Evolutionary conservation across 1,284 basidiomycete species (phyloP), one percentile per base, ranked within the genome.

Genomic region (Sphaerobolus stellatus): DNA sequence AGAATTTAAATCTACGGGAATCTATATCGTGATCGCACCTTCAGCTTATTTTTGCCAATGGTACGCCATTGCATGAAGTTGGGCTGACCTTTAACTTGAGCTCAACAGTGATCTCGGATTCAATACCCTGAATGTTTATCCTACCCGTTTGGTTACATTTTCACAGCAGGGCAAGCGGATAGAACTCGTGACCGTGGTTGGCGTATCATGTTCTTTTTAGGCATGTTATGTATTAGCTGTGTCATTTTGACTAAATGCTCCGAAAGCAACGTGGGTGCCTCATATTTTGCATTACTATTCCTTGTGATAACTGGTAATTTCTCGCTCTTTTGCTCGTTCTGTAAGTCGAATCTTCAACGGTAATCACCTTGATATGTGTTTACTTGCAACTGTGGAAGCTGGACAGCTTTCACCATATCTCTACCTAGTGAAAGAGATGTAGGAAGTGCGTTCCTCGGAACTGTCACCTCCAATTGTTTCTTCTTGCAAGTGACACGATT

Each of bases 341-440:
- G 80, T 79, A 55, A 61, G 75, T 67, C 28, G 25, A 38, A 27
- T 38, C 4, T 20, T 28, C 24, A 20, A 8, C 33, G n/a, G 24
- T 57, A 20, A 24, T 25, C 30, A 9, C 14, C 30, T n/a, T 18
- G 50, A 16, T 8, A 54, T 57, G 3, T 36, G 13, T 43, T n/a
- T 20, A 30, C 46, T 52, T 6, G 33, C 40, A 3, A 24, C 25
- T 16, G 25, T 57, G 80, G 79, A 79, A 80, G 78, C 63, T 82
- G 80, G 80, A 79, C 79, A 8, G 77, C 79, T 8, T 81, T 81
- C 61, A 67, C 71, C 3, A 80, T 82, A 58, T 77, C 79, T 9
- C 80, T 80, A 20, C 82, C 80, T 13, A 79, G 78, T 1, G 82
- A 82, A 61, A 72, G 80, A 38, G 80, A 80, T 36, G 80, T 81